Conservation (phyloP, 305 asterid genomes). For the Withania somnifera region DNA sequence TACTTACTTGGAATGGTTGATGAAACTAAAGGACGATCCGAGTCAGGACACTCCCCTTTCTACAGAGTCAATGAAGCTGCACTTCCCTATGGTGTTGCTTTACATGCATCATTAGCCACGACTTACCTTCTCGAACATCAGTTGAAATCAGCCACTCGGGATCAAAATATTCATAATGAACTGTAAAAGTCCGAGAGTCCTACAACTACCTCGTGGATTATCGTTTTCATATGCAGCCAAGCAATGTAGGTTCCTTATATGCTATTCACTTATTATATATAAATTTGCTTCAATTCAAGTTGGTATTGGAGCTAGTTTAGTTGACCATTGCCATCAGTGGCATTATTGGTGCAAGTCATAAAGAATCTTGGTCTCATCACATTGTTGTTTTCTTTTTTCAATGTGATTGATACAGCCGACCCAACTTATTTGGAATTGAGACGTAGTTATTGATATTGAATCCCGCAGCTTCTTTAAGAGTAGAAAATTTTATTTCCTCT, state of each 20-base stretch:
- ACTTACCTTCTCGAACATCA: slow-evolving; percentile 29
- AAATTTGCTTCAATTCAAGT: no score
- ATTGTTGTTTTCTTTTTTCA: background rate
- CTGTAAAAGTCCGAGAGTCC: slow-evolving; percentile 13
- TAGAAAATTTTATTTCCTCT: background rate
- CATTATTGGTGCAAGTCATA: background rate
- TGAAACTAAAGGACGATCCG: slow-evolving; percentile 28
- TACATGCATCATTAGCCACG: slow-evolving; percentile 48
- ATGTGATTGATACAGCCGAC: background rate
- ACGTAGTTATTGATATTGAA: background rate
- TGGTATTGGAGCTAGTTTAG: background rate
- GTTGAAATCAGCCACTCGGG: background rate
- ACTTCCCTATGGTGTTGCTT: slow-evolving; percentile 59
- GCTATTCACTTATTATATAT: background rate
- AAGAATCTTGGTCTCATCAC: background rate
- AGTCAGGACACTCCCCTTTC: slow-evolving; percentile 34
- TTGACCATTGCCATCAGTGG: background rate
- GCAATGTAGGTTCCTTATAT: background rate
- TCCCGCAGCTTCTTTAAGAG: background rate
- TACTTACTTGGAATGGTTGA: slow-evolving; percentile 43
- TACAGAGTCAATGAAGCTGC: slow-evolving; percentile 47
- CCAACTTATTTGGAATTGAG: background rate
- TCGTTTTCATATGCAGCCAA: background rate
- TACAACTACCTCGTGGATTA: background rate
- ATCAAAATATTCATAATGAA: slow-evolving; percentile 28